Evolutionary conservation across 2,329 filamentous ascomycete species (phyloP), one percentile per base, ranked within the genome.

Genomic region (Colletotrichum siamense): DNA sequence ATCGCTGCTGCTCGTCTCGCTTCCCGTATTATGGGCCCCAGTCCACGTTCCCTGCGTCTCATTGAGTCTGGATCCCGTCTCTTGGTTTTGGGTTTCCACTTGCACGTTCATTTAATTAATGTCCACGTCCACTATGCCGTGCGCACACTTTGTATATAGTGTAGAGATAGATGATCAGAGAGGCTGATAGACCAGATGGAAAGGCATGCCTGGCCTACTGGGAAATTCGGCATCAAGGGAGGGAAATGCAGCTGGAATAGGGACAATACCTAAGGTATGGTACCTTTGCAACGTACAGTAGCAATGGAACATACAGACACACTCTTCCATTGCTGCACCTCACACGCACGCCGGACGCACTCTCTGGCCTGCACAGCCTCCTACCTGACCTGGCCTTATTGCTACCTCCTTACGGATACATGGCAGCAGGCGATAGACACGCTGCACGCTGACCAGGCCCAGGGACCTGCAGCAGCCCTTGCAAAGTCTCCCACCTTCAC

Each of bases 21-120:
- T 57, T 66, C 69, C 61, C 32, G 69, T 34, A 49, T 49, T 49
- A 28, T 72, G 67, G 61, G 36, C 61, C 72, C 67, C 49, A 18
- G 72, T 55, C 61, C 68, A 64, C 61, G 30, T 76, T 63, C 30
- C 22, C 69, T 73, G 63, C 64, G 69, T 76, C 69, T 69, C 30
- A 67, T 57, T 32, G 5, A 63, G 52, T 73, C 69, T 75, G 62
- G 52, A 26, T 63, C 73, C 30, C 57, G 16, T 32, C 34, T 59
- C 24, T 24, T 32, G 55, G 22, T 26, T 28, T 30, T 36, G 22
- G n/a, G 61, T 32, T 55, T 30, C 30, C 22, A 49, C 63, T 26
- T 49, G 22, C 65, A 34, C n/a, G 26, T n/a, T 61, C 67, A 39
- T 62, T 61, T 30, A 61, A 62, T 34, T 34, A 24, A 62, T 62